Base-by-base conservation (phyloP, 768 basidiomycete genomes). In the Cytidiella melzeri region DNA sequence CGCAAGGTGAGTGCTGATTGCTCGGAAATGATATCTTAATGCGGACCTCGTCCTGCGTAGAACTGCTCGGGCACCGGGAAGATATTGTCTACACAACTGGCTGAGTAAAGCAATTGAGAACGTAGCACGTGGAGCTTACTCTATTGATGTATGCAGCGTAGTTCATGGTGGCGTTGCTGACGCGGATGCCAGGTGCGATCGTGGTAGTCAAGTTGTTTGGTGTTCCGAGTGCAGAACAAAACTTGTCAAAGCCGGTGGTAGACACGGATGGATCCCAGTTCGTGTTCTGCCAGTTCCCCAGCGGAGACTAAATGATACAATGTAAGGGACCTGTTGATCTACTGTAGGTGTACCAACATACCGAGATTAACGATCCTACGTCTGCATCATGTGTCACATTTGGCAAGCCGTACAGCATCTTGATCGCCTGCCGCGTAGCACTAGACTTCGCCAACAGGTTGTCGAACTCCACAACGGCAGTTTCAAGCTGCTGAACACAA, bases 231-330 rank as follows among this genome's bases (percentile, higher is more conserved):
- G 74, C 65, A 11, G 64, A 65, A 57, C 88, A 91, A 60, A 91
- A 91, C 5, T 77, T 64, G 49, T 83, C 80, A 54, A 91, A 91
- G 0, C 36, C 57, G 2, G 70, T 74, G 57, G 75, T 83, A 23
- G 73, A 75, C 45, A 86, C 77, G 5, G 69, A 67, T 0, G 87
- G 84, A 60, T 95, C 87, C 94, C 94, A 96, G 61, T 84, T 86
- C 64, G 83, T 86, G 4, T 70, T 71, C 69, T 98, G 94, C 88
- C 92, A 96, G 4, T 63, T 69, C 1, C 75, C 77, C 23, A 93
- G 70, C 1, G 89, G 87, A 27, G 51, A 55, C 78, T 90, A n/a
- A n/a, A n/a, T n/a, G n/a, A n/a, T n/a, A n/a, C n/a, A n/a, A n/a
- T n/a, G n/a, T n/a, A n/a, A n/a, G n/a, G n/a, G n/a, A n/a, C n/a